A percentile compares a stretch with the other conserved stretches of the same genome.
phyloP scores from a whole-genome alignment of 495 filamentous ascomycete species.

The Chlorociboria aeruginascens region DNA sequence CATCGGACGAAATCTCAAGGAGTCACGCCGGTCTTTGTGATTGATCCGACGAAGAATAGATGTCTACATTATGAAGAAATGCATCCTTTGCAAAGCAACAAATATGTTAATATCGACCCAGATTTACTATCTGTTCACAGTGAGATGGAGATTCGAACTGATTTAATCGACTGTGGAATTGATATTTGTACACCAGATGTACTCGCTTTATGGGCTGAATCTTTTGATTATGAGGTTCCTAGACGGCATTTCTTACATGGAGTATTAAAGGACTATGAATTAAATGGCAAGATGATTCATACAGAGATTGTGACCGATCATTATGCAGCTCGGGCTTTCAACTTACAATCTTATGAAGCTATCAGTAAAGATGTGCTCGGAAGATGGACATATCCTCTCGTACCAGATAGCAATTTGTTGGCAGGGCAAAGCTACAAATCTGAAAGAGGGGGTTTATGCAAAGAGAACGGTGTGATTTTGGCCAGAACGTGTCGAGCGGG shows the following conservation, averaged over 20 bases:
- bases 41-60: slow-evolving; percentile 67
- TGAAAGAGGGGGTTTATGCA: slow-evolving; percentile 52
- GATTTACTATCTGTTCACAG: slow-evolving; percentile 51
- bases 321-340: slow-evolving; percentile 69
- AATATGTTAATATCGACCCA: slow-evolving; percentile 56
- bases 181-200: slow-evolving; percentile 98
- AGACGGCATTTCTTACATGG: slow-evolving; percentile 81
- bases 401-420: slow-evolving; percentile 78
- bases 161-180: slow-evolving; percentile 89
- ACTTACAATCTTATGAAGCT: slow-evolving; percentile 80
- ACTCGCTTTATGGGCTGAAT: slow-evolving; percentile 88
- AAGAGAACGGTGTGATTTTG: slow-evolving; percentile 56
- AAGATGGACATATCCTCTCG: slow-evolving; percentile 87
- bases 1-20: slow-evolving; percentile 67
- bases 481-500: slow-evolving; percentile 59
- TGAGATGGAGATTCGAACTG: slow-evolving; percentile 69
- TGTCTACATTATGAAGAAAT: slow-evolving; percentile 90
- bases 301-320: slow-evolving; percentile 77
- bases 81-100: slow-evolving; percentile 35
- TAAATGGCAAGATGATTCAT: slow-evolving; percentile 92
- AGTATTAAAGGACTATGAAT: slow-evolving; percentile 89
- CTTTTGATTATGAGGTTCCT: slow-evolving; percentile 89
- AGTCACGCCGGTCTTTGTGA: slow-evolving; percentile 69
- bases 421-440: slow-evolving; percentile 63
- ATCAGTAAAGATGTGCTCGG: slow-evolving; percentile 79